These are phyloP conservation scores for Coprinellus aureogranulatus DNA, from an alignment of 768 basidiomycete genomes.

Conservation along the genomic window DNA sequence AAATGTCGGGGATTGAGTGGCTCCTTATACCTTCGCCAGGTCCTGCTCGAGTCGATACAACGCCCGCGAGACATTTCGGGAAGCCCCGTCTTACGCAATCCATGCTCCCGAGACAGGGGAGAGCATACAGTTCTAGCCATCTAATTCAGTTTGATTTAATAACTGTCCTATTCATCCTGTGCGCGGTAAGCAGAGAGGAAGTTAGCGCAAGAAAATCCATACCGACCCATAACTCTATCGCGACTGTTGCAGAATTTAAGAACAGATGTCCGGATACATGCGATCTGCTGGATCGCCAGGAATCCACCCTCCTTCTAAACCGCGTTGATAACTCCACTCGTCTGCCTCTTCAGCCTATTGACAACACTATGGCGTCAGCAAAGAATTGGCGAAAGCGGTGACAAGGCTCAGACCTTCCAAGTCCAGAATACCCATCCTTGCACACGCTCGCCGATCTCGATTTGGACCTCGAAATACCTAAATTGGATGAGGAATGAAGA, in stretches of 20 bases:
- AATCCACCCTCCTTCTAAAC: conserved; percentile 75
- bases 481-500: background rate
- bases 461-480: conserved; percentile 81
- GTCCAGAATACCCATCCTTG: conserved; percentile 78
- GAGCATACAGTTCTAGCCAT: too few relatives aligned
- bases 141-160: too few relatives aligned
- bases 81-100: too few relatives aligned
- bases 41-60: too few relatives aligned
- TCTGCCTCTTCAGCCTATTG: conserved; percentile 61
- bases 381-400: background rate
- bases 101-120: too few relatives aligned
- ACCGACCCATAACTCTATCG: background rate
- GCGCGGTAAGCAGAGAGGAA: background rate
- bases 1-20: too few relatives aligned
- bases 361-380: background rate
- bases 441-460: conserved; percentile 66
- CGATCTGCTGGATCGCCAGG: conserved; percentile 67
- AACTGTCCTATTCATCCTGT: too few relatives aligned
- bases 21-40: too few relatives aligned
- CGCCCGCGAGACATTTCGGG: too few relatives aligned
- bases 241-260: conserved; percentile 6
- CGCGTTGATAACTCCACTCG: conserved; percentile 76
- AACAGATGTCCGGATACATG: conserved; percentile 63
- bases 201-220: background rate
- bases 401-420: conserved; percentile 59